Evolutionary conservation across 2,329 filamentous ascomycete species (phyloP).

Genomic region (Apiospora saccharicola): DNA sequence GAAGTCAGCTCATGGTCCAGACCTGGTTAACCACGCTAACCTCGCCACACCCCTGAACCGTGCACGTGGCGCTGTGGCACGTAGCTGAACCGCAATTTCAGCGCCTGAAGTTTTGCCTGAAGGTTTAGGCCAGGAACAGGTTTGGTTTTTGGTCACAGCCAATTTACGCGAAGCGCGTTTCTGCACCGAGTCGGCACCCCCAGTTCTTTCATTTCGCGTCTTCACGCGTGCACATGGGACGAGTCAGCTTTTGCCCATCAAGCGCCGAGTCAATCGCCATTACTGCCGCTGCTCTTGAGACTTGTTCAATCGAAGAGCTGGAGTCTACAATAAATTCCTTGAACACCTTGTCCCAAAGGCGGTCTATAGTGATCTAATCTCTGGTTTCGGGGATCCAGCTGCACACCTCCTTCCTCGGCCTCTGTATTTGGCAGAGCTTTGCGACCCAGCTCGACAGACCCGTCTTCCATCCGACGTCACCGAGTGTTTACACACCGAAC

Average conservation of each 20-base stretch:
- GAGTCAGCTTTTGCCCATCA: conserved; percentile 5
- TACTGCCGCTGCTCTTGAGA: background rate
- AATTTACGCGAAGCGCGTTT: conserved; percentile 23
- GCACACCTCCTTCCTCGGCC: background rate
- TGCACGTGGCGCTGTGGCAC: background rate
- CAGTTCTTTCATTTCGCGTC: conserved; percentile 17
- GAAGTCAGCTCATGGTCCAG: background rate
- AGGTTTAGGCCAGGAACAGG: background rate
- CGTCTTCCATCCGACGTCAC: background rate
- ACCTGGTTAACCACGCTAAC: background rate
- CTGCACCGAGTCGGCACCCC: background rate
- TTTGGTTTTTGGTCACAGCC: background rate
- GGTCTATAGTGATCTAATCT: background rate
- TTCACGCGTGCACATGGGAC: conserved; percentile 14
- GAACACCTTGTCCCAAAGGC: background rate
- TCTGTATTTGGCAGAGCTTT: background rate
- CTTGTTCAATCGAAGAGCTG: background rate
- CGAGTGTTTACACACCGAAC: background rate
- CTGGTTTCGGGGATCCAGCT: background rate
- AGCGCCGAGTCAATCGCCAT: background rate
- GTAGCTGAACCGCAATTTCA: background rate
- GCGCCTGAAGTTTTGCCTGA: background rate
- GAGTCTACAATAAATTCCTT: background rate
- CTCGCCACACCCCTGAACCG: no score
- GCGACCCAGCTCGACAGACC: background rate